Evolutionary conservation across 106 monocot species (phyloP).

Genomic region (Phalaenopsis equestris): DNA sequence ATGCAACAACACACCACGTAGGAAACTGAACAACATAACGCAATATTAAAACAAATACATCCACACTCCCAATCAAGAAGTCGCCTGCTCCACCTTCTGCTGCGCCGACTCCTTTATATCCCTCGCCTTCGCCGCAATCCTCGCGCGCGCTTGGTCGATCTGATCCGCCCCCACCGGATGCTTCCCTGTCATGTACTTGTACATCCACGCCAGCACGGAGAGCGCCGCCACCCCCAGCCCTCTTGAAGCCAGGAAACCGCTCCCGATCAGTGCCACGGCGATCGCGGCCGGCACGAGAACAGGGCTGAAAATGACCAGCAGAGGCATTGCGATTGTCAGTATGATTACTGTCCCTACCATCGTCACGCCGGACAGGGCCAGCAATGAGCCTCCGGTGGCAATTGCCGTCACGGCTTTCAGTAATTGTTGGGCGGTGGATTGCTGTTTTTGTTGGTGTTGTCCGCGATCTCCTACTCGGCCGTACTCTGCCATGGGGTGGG

Average conservation of each 20-base stretch:
- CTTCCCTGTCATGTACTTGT: constrained; percentile 29
- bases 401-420: constrained; percentile 43
- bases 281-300: constrained; percentile 68
- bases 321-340: constrained; percentile 47
- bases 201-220: constrained; percentile 75
- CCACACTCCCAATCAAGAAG: not conserved
- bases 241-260: constrained; percentile 61
- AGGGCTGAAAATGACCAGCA: constrained; percentile 76
- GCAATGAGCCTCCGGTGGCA: constrained; percentile 43
- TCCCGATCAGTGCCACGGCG: constrained; percentile 23
- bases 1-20: not conserved
- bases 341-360: constrained; percentile 58
- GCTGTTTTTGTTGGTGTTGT: constrained; percentile 17
- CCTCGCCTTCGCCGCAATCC: constrained; percentile 4
- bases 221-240: constrained; percentile 79
- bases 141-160: constrained; percentile 8
- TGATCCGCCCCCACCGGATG: constrained; percentile 7
- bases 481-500: constrained; percentile 25
- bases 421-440: constrained; percentile 16
- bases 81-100: constrained; percentile 4
- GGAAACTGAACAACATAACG: not conserved
- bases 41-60: not conserved
- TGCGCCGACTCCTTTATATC: constrained; percentile 5
- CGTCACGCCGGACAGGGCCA: constrained; percentile 62
- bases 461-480: constrained; percentile 11